Evolutionary conservation across 2,329 filamentous ascomycete genomes (phyloP).

Genomic region (Ophiosphaerella herpotricha): DNA sequence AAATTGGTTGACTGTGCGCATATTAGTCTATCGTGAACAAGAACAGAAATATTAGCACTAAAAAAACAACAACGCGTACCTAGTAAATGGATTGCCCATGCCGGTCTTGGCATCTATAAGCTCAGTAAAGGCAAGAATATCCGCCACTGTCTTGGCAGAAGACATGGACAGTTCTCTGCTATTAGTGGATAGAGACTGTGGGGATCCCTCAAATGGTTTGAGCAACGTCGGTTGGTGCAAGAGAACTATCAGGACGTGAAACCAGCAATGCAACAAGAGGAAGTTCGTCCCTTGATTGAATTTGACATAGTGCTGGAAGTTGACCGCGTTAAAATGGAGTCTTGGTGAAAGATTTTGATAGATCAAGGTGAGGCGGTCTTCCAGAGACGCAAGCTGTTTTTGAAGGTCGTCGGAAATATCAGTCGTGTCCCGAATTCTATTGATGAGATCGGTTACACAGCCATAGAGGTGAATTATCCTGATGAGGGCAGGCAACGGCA

Average conservation of each 20-base stretch:
- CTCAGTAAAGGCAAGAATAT: slow-evolving; percentile 85
- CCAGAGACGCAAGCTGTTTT: slow-evolving; percentile 74
- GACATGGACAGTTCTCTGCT: slow-evolving; percentile 84
- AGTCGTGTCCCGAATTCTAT: slow-evolving; percentile 74
- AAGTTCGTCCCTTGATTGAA: slow-evolving; percentile 84
- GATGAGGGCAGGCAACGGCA: slow-evolving; percentile 78
- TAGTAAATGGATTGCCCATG: slow-evolving; percentile 83
- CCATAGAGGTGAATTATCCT: slow-evolving; percentile 87
- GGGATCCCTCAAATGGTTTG: slow-evolving; percentile 71
- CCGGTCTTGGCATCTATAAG: slow-evolving; percentile 84
- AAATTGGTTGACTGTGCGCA: slow-evolving; percentile 74
- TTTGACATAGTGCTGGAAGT: slow-evolving; percentile 84
- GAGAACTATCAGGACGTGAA: slow-evolving; percentile 83
- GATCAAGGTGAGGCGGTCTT: slow-evolving; percentile 74
- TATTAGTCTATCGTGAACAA: neutral
- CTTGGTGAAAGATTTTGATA: slow-evolving; percentile 75
- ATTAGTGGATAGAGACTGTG: slow-evolving; percentile 75
- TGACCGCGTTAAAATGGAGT: slow-evolving; percentile 81
- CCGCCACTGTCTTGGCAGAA: slow-evolving; percentile 87
- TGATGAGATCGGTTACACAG: slow-evolving; percentile 80
- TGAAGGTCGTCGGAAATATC: slow-evolving; percentile 78
- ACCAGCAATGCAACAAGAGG: slow-evolving; percentile 86
- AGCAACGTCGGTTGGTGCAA: slow-evolving; percentile 83
- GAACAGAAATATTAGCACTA: no score
- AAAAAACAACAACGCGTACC: slow-evolving; percentile 23